Evolutionary conservation across 2,329 filamentous ascomycete genomes (phyloP).

Genomic region (Phialocephala sp.): DNA sequence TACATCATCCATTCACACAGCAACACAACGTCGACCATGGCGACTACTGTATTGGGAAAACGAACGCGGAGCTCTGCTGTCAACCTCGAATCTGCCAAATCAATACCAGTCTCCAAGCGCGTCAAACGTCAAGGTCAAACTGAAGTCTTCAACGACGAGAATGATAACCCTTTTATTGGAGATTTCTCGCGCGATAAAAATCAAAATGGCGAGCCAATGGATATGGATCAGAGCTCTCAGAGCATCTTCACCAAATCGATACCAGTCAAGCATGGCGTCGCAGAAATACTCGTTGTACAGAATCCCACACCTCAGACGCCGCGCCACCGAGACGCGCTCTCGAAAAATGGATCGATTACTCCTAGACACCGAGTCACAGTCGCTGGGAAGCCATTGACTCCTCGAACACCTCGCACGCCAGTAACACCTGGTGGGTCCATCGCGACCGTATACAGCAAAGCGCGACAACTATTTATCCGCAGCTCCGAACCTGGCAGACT

Average conservation of each 20-base stretch:
- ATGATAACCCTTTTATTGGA: slow-evolving; percentile 62
- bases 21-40: slow-evolving; percentile 38
- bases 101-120: slow-evolving; percentile 38
- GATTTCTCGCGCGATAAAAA: slow-evolving; percentile 40
- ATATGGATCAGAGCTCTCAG: slow-evolving; percentile 48
- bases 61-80: slow-evolving; percentile 48
- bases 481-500: slow-evolving; percentile 48
- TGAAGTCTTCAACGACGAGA: slow-evolving; percentile 66
- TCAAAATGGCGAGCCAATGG: slow-evolving; percentile 49
- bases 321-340: slow-evolving; percentile 79
- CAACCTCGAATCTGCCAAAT: slow-evolving; percentile 43
- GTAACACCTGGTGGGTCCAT: slow-evolving; percentile 67
- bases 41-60: slow-evolving; percentile 52
- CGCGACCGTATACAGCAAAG: slow-evolving; percentile 83
- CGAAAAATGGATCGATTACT: slow-evolving; percentile 72
- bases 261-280: slow-evolving; percentile 54
- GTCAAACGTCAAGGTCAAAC: slow-evolving; percentile 52
- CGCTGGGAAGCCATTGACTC: slow-evolving; percentile 74
- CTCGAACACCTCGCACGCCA: slow-evolving; percentile 78
- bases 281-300: slow-evolving; percentile 46
- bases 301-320: slow-evolving; percentile 75
- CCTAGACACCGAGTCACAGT: slow-evolving; percentile 85
- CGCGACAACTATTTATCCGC: slow-evolving; percentile 83
- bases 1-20: slow-evolving; percentile 13
- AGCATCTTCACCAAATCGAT: slow-evolving; percentile 40